Percentiles rank a stretch among this genome's conserved stretches.
phyloP scores from a whole-genome alignment of 352 stramenopile genomes.

The Aphanomyces invadans region DNA sequence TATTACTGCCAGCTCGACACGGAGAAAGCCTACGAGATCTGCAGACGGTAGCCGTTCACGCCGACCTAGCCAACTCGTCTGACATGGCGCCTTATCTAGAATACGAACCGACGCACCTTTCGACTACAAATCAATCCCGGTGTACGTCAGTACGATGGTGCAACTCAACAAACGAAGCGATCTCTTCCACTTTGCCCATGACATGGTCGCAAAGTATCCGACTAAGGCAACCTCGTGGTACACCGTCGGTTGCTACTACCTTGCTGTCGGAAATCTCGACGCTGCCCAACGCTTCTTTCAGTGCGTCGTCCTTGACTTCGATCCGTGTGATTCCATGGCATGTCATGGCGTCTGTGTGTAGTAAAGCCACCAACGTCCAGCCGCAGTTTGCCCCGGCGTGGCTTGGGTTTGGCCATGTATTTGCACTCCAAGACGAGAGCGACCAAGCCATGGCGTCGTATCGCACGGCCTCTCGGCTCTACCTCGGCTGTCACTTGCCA shows the following conservation, averaged over 20 bases:
- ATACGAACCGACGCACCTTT: constrained; percentile 68
- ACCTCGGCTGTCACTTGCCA: constrained; percentile 88
- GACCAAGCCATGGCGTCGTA: constrained; percentile 97
- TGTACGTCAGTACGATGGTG: constrained; percentile 87
- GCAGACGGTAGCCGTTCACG: constrained; percentile 45
- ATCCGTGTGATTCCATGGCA: background rate
- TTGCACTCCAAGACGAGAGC: constrained; percentile 95
- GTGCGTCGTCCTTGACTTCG: constrained; percentile 33
- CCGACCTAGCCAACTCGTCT: background rate
- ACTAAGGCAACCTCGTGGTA: constrained; percentile 93
- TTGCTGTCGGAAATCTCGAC: constrained; percentile 90
- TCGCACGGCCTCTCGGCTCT: constrained; percentile 89
- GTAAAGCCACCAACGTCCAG: constrained; percentile 87
- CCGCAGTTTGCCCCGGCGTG: constrained; percentile 91
- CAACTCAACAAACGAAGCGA: constrained; percentile 90
- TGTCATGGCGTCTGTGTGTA: constrained; percentile 26
- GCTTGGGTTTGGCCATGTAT: constrained; percentile 96
- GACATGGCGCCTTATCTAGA: constrained; percentile 29
- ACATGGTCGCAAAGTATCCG: constrained; percentile 91
- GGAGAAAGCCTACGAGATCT: constrained; percentile 67
- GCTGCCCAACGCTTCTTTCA: constrained; percentile 94
- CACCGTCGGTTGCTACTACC: constrained; percentile 95
- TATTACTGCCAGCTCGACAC: constrained; percentile 85
- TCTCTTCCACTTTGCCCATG: constrained; percentile 93
- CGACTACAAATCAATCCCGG: constrained; percentile 68